Evolutionary conservation across 345 rosid species (phyloP).

Genomic region (Dipteronia dyeriana): DNA sequence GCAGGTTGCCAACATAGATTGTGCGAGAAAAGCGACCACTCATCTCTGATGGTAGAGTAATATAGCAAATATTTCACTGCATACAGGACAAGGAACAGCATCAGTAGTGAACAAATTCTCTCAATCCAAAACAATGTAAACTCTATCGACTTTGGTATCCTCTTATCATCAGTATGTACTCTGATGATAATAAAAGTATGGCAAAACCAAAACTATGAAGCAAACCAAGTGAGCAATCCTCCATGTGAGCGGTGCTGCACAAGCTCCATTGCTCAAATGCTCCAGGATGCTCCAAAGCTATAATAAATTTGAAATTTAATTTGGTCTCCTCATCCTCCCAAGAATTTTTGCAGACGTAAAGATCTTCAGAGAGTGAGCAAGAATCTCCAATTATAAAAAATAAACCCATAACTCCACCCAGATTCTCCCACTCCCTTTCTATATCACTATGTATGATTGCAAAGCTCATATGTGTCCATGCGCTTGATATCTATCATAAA

Average conservation of each 20-base stretch:
- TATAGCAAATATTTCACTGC: slow-evolving; percentile 37
- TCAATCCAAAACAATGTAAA: slow-evolving; percentile 16
- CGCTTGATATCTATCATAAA: slow-evolving; percentile 96
- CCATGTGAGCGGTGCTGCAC: slow-evolving; percentile 87
- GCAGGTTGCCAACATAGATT: slow-evolving; percentile 98
- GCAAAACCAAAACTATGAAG: slow-evolving; percentile 48
- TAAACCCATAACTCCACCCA: slow-evolving; percentile 68
- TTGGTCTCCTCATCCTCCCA: slow-evolving; percentile 63
- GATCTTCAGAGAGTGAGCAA: slow-evolving; percentile 67
- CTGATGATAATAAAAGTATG: slow-evolving; percentile 29
- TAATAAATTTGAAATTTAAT: slow-evolving; percentile 55
- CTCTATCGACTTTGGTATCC: slow-evolving; percentile 32
- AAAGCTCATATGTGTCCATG: slow-evolving; percentile 91
- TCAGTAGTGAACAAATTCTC: slow-evolving; percentile 24
- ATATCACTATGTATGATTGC: slow-evolving; percentile 89
- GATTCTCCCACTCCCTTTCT: slow-evolving; percentile 92
- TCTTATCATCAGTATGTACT: slow-evolving; percentile 36
- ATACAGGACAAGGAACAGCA: slow-evolving; percentile 27
- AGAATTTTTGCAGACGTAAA: slow-evolving; percentile 53
- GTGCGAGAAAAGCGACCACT: slow-evolving; percentile 95
- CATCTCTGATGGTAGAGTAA: slow-evolving; percentile 50
- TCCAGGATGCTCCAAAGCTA: slow-evolving; percentile 91
- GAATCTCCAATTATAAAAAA: slow-evolving; percentile 66
- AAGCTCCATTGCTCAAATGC: slow-evolving; percentile 86
- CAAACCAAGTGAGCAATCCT: slow-evolving; percentile 85